These are phyloP conservation scores for Trypanosoma rangeli DNA, from an alignment of 208 protist species.

Conservation along the genomic window DNA sequence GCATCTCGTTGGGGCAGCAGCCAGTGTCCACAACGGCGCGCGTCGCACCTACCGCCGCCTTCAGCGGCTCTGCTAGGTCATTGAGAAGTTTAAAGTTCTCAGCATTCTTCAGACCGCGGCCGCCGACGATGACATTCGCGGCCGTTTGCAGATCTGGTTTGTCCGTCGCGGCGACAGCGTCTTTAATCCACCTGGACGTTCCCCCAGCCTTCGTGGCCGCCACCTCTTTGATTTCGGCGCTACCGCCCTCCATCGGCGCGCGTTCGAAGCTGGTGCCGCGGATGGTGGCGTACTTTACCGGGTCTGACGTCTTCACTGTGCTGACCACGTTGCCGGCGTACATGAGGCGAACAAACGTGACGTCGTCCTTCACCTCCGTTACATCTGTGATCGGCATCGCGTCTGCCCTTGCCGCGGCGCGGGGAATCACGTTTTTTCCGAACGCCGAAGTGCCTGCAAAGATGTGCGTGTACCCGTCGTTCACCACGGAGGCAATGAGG, in stretches of 20 bases:
- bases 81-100: slow-evolving; percentile 99
- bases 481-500: slow-evolving; percentile 52
- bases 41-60: slow-evolving; percentile 95
- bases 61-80: slow-evolving; percentile 92
- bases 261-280: slow-evolving; percentile 90
- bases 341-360: slow-evolving; percentile 96
- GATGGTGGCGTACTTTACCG: slow-evolving; percentile 95
- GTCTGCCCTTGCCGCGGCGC: slow-evolving; percentile 90
- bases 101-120: slow-evolving; percentile 95
- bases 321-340: slow-evolving; percentile 98
- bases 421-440: slow-evolving; percentile 95
- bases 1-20: slow-evolving; percentile 93
- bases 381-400: slow-evolving; percentile 94
- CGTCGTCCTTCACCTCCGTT: slow-evolving; percentile 81
- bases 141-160: slow-evolving; percentile 95
- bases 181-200: slow-evolving; percentile 61
- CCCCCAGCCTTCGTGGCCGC: slow-evolving; percentile 32
- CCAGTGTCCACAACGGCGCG: slow-evolving; percentile 97
- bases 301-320: slow-evolving; percentile 91
- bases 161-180: slow-evolving; percentile 59
- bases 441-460: slow-evolving; percentile 91
- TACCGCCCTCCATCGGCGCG: slow-evolving; percentile 48
- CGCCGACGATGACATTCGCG: slow-evolving; percentile 92
- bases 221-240: slow-evolving; percentile 36
- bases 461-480: slow-evolving; percentile 92